Evolutionary conservation across 2,329 filamentous ascomycete species (phyloP).

Genomic region (Trichoderma pleuroti): DNA sequence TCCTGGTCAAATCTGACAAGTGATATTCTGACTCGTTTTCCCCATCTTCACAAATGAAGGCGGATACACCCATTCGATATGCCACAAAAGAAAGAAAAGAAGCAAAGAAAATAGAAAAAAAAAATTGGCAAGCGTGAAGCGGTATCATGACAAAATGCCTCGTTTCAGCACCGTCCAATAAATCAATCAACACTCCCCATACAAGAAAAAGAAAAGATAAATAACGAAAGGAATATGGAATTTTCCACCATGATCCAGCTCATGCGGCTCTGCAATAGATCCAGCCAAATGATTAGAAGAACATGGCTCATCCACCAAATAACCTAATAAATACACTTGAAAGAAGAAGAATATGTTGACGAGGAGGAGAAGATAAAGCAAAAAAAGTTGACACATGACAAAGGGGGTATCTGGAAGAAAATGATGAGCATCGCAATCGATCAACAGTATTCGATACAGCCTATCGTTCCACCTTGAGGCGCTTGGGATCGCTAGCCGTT

Average conservation of each 20-base stretch:
- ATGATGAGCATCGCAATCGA: slow-evolving; percentile 10
- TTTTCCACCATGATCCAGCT: background rate
- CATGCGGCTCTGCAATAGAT: background rate
- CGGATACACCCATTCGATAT: background rate
- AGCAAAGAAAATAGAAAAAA: background rate
- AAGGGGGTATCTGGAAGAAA: slow-evolving; percentile 17
- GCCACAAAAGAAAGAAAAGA: background rate
- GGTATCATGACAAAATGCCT: background rate
- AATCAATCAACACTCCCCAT: background rate
- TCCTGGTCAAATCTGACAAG: background rate
- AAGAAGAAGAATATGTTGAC: background rate
- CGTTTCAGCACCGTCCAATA: background rate
- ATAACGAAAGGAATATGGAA: background rate
- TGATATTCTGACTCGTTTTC: background rate
- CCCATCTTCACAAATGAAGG: background rate
- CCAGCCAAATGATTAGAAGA: background rate
- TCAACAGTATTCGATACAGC: background rate
- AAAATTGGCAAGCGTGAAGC: background rate
- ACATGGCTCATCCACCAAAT: background rate
- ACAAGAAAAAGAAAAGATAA: background rate
- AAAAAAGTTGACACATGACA: slow-evolving; percentile 21
- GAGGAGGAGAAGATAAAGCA: background rate
- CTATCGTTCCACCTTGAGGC: slow-evolving; percentile 48
- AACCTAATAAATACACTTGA: background rate
- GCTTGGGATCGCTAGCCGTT: slow-evolving; percentile 47